Evolutionary conservation across 2,329 filamentous ascomycete species (phyloP), one percentile per base, ranked within the genome.

Genomic region (Aspergillus alliaceus): DNA sequence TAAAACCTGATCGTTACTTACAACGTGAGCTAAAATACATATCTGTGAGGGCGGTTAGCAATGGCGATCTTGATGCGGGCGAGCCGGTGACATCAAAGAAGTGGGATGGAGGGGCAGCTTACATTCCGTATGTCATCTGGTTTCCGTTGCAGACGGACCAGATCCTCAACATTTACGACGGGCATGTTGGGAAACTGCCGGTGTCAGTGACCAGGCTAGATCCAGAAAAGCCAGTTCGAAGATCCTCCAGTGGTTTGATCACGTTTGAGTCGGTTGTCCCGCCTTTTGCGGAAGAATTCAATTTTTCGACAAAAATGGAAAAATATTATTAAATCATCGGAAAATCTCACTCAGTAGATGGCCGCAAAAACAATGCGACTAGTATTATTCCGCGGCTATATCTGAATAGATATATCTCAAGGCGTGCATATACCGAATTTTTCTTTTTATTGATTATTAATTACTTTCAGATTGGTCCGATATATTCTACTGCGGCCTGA

Each of bases 51-150:
- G 29, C 50, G 59, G 68, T 77, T 68, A 77, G 69, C 60, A 62
- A 57, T 65, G 53, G 51, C 59, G 47, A 46, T 37, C 9, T 9
- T 37, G 54, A 37, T 34, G 50, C 14, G 44, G 29, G 14, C 24
- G 31, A 35, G 20, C 47, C 18, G 59, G 52, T 64, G 53, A 60
- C 44, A 61, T 66, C 52, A 68, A 64, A n/a, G n/a, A n/a, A 59
- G 59, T 67, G 65, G 66, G 67, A 71, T 69, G 63, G 70, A 69
- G 68, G 63, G 62, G 66, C 64, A 69, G 67, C 85, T 75, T 82
- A 96, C 92, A 84, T 99, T 99, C 80, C 95, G 86, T 72, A 99
- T 89, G 76, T 93, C 90, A 64, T 93, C 86, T 66, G 92, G 86
- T 73, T 93, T 89, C 74, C 87, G 86, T 81, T 99, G 95, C 66